Conservation (phyloP, 495 filamentous ascomycete genomes). For the Lepraria neglecta region DNA sequence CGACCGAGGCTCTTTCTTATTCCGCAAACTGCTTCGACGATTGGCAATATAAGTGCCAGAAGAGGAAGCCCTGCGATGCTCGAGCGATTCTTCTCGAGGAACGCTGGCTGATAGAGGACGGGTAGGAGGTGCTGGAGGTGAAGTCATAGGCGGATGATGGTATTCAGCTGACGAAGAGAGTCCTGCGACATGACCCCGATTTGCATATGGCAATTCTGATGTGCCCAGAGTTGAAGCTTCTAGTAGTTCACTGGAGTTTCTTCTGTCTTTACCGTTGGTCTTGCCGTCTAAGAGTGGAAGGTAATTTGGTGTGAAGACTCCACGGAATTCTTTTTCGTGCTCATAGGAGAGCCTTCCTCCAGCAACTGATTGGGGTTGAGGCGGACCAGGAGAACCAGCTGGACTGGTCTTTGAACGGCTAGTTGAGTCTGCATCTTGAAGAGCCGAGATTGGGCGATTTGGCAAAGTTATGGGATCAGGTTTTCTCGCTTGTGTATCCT, state of each 20-base stretch:
- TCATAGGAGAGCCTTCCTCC: slow-evolving; percentile 35
- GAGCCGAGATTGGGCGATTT: neutral
- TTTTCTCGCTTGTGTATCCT: neutral
- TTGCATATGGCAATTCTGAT: neutral
- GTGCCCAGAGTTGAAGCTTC: neutral
- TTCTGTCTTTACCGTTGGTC: neutral
- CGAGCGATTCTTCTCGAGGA: slow-evolving; percentile 16
- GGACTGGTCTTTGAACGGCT: neutral
- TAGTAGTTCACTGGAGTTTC: neutral
- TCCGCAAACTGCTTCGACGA: slow-evolving; percentile 27
- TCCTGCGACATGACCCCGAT: slow-evolving; percentile 4
- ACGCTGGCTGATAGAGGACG: slow-evolving; percentile 23
- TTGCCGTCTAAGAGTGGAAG: slow-evolving; percentile 42
- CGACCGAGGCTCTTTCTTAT: slow-evolving; percentile 27
- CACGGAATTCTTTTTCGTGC: slow-evolving; percentile 52
- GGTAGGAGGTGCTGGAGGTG: slow-evolving; percentile 9
- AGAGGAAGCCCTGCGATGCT: slow-evolving; percentile 22
- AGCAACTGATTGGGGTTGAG: slow-evolving; percentile 10
- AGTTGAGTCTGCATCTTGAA: neutral
- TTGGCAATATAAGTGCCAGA: slow-evolving; percentile 22
- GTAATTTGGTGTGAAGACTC: slow-evolving; percentile 54
- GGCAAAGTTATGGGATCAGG: neutral
- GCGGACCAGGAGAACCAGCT: slow-evolving; percentile 12
- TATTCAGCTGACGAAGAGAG: slow-evolving; percentile 24
- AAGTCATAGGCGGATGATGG: slow-evolving; percentile 12